These are phyloP conservation scores for Parasarocladium wereldwijsianum DNA, from an alignment of 2,329 filamentous ascomycete species.

Conservation along the genomic window DNA sequence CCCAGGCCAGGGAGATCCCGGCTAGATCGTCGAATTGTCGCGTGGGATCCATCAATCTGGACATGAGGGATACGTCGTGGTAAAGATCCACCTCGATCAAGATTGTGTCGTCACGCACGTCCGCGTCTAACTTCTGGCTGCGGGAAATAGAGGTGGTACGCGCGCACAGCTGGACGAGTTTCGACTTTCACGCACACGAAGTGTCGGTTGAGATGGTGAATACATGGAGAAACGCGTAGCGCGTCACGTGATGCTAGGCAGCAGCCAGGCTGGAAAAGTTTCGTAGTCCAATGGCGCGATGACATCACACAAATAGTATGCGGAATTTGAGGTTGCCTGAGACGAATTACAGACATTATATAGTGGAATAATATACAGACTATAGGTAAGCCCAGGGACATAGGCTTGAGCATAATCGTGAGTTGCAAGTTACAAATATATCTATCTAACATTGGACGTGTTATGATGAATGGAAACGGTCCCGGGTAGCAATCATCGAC, in stretches of 20 bases:
- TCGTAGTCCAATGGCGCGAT: background rate
- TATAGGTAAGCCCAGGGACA: background rate
- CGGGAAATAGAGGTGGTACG: too few relatives aligned
- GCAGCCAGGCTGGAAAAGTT: background rate
- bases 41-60: too few relatives aligned
- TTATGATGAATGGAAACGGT: too few relatives aligned
- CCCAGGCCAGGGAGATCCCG: conserved; percentile 1
- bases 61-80: background rate
- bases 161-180: too few relatives aligned
- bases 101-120: too few relatives aligned
- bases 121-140: too few relatives aligned
- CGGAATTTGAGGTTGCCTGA: background rate
- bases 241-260: background rate
- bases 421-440: background rate
- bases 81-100: background rate
- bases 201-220: too few relatives aligned
- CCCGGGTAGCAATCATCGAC: background rate
- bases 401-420: background rate
- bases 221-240: background rate
- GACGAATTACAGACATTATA: background rate
- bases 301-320: background rate
- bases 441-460: too few relatives aligned
- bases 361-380: background rate
- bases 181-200: too few relatives aligned
- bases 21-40: too few relatives aligned